Evolutionary conservation across 306 rosid species (phyloP).

Genomic region (Alnus rubra): DNA sequence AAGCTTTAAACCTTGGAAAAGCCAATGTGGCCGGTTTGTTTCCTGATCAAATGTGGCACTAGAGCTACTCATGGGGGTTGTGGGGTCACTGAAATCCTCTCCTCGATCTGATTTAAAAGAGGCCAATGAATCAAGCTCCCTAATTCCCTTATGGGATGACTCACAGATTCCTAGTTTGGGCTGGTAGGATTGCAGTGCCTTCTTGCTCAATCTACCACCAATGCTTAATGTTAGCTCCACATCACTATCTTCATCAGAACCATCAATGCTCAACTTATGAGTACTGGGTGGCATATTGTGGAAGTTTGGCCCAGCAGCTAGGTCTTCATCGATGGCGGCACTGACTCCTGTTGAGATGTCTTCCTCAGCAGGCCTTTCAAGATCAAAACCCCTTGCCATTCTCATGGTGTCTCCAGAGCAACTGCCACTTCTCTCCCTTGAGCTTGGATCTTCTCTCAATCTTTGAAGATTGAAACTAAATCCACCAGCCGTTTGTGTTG

Average conservation of each 20-base stretch:
- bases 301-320: constrained; percentile 49
- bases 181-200: constrained; percentile 37
- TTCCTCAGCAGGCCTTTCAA: constrained; percentile 72
- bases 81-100: constrained; percentile 69
- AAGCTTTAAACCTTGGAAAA: constrained; percentile 72
- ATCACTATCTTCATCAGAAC: constrained; percentile 56
- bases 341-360: constrained; percentile 40
- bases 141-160: constrained; percentile 34
- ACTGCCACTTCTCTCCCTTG: constrained; percentile 78
- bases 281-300: constrained; percentile 23
- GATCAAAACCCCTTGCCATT: constrained; percentile 63
- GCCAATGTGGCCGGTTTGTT: constrained; percentile 71
- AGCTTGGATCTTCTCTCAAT: constrained; percentile 50
- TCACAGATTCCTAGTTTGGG: constrained; percentile 27
- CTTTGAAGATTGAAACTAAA: constrained; percentile 42
- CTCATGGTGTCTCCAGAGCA: constrained; percentile 63
- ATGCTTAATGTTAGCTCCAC: constrained; percentile 90
- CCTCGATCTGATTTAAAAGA: constrained; percentile 74
- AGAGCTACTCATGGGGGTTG: constrained; percentile 72
- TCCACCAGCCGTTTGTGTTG: constrained; percentile 29
- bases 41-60: constrained; percentile 73
- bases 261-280: constrained; percentile 38
- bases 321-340: constrained; percentile 41
- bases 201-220: constrained; percentile 64
- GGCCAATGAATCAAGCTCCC: constrained; percentile 50